Evolutionary conservation across 345 rosid species (phyloP).

Genomic region (Fremontodendron californicum): DNA sequence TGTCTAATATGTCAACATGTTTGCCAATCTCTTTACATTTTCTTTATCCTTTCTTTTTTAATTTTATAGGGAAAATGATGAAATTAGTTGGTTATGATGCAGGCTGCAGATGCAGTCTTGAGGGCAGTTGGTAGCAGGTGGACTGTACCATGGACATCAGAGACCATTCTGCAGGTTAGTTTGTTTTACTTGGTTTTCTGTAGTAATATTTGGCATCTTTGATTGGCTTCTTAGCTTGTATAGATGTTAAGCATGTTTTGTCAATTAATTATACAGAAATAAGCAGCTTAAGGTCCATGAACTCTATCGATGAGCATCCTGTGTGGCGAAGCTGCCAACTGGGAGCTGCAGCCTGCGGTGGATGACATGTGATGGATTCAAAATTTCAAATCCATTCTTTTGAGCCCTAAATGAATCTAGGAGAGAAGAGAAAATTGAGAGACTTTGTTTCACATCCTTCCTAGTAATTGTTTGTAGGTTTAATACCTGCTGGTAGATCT

Average conservation of each 20-base stretch:
- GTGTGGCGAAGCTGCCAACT: background rate
- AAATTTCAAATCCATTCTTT: background rate
- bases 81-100: constrained; percentile 25
- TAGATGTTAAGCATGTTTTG: background rate
- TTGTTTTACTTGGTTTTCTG: background rate
- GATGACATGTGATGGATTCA: background rate
- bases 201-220: background rate
- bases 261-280: background rate
- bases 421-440: background rate
- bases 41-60: background rate
- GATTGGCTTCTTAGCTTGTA: background rate
- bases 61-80: background rate
- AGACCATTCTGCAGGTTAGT: constrained; percentile 83
- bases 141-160: constrained; percentile 95
- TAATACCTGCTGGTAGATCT: background rate
- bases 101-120: constrained; percentile 70
- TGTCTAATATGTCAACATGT: background rate
- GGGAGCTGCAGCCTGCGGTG: background rate
- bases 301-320: background rate
- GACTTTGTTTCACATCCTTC: background rate
- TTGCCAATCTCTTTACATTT: background rate
- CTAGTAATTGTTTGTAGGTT: background rate
- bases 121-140: constrained; percentile 75
- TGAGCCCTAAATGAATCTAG: background rate
- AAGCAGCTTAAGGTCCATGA: background rate